Percentiles rank a stretch among this genome's conserved stretches.
These are phyloP conservation scores for Inosperma sp. DNA, from an alignment of 768 basidiomycete genomes.

Conservation along the genomic window DNA sequence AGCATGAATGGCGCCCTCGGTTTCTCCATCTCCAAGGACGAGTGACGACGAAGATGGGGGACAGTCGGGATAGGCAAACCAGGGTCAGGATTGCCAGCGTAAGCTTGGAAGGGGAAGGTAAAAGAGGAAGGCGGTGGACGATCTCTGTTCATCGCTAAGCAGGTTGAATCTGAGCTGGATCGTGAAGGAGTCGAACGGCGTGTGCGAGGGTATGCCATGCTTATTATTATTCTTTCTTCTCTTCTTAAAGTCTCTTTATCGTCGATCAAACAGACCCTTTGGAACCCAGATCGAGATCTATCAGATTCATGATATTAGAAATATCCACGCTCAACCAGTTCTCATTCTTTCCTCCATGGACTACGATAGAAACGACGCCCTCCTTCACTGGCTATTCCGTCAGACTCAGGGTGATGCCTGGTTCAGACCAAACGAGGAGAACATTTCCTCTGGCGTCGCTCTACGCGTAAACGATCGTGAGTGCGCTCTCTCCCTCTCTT, in stretches of 20 bases:
- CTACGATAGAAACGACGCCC: slow-evolving; percentile 77
- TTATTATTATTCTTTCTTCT: slow-evolving; percentile 4
- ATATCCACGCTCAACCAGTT: not conserved
- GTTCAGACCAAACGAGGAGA: slow-evolving; percentile 76
- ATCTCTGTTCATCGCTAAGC: not conserved
- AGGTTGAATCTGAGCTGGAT: not conserved
- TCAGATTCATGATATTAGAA: not conserved
- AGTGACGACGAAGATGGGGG: slow-evolving; percentile 22
- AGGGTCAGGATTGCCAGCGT: slow-evolving; percentile 65
- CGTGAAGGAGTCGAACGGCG: not conserved
- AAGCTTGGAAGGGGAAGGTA: slow-evolving; percentile 53
- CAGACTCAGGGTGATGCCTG: slow-evolving; percentile 80
- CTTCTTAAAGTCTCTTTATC: not conserved
- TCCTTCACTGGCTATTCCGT: slow-evolving; percentile 74
- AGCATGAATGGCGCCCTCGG: slow-evolving; percentile 6
- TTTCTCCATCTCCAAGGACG: slow-evolving; percentile 21
- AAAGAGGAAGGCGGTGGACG: slow-evolving; percentile 35
- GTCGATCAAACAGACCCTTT: not conserved
- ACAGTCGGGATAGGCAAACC: slow-evolving; percentile 35
- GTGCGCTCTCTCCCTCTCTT: slow-evolving; percentile 25
- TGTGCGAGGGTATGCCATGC: slow-evolving; percentile 16
- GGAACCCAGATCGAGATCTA: not conserved
- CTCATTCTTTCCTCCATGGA: slow-evolving; percentile 37
- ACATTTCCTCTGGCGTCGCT: slow-evolving; percentile 70
- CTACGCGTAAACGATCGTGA: slow-evolving; percentile 44